Base-by-base conservation (phyloP, 2,329 filamentous ascomycete species). In the Trichoderma asperellum region DNA sequence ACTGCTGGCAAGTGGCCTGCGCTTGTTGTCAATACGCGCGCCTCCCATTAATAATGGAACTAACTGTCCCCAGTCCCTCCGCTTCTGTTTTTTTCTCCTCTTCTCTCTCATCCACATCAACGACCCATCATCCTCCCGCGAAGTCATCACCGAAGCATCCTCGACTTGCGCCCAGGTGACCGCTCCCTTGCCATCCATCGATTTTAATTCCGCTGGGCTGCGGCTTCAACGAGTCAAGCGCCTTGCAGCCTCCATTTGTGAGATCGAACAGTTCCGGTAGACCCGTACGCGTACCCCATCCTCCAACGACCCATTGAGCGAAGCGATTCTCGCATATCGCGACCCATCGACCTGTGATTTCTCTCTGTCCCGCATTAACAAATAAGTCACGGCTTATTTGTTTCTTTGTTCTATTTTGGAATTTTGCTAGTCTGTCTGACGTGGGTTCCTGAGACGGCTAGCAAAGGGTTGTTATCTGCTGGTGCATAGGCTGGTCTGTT, bases 401-500 rank as follows among this genome's bases (percentile, higher is more conserved):
- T 57, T 32, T 58, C 18, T 68, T 66, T 47, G 63, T 74, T 56
- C 73, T 68, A 43, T 56, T 65, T 72, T 34, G 62, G 55, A 67
- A 55, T 49, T 40, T 74, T 71, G 70, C 71, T 72, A 63, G 74
- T 70, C 71, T 75, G 58, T 76, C 70, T 73, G 59, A 37, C 70
- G 69, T 73, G 71, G 68, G 73, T 70, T 72, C 68, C 66, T 60
- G 72, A 70, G 72, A 56, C 62, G 70, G 72, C 78, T 79, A 76
- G 77, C 74, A 70, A 35, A 66, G 72, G 75, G 74, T 52, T 70
- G 29, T 59, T 59, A 32, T 67, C 73, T 73, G 68, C 72, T 77
- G 77, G 76, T 75, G 71, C 74, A 70, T 43, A 69, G 70, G 70
- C 61, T 69, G 74, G 76, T 77, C 66, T 74, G 69, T 72, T 71